These are phyloP conservation scores for Cryphonectria carpinicola DNA, from an alignment of 2,329 filamentous ascomycete genomes.

Conservation along the genomic window DNA sequence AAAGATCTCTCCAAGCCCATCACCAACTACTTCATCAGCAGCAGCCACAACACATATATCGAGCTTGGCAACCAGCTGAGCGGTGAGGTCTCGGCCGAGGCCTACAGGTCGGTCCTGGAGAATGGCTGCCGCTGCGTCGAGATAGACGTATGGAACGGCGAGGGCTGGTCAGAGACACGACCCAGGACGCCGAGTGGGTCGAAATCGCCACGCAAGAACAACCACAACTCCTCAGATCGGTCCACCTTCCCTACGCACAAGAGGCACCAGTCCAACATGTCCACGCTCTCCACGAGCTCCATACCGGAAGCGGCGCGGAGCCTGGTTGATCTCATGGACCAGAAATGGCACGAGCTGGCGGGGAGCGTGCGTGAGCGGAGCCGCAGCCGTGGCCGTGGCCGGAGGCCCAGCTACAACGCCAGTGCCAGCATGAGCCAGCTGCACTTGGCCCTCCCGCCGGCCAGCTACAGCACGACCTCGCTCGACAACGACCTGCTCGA, in stretches of 20 bases:
- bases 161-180: constrained; percentile 37
- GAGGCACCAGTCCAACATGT: constrained; percentile 51
- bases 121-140: constrained; percentile 88
- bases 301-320: constrained; percentile 50
- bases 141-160: constrained; percentile 92
- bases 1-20: constrained; percentile 70
- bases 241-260: constrained; percentile 43
- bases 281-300: constrained; percentile 34
- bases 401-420: constrained; percentile 41
- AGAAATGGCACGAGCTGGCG: constrained; percentile 36
- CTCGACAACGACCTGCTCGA: constrained; percentile 27
- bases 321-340: constrained; percentile 41
- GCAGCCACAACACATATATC: constrained; percentile 93
- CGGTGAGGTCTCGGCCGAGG: constrained; percentile 75
- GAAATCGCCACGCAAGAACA: constrained; percentile 38
- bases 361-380: constrained; percentile 37
- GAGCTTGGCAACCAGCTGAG: constrained; percentile 80
- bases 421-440: constrained; percentile 44
- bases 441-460: constrained; percentile 28
- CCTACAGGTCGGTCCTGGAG: constrained; percentile 76
- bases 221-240: background rate
- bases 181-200: constrained; percentile 41
- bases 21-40: constrained; percentile 91
- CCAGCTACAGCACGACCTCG: constrained; percentile 31
- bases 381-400: constrained; percentile 36